A percentile compares a stretch with the other conserved stretches of the same genome.
Evolutionary conservation across 2,329 filamentous ascomycete genomes (phyloP).

Genomic region (Cladophialophora chaetospira): DNA sequence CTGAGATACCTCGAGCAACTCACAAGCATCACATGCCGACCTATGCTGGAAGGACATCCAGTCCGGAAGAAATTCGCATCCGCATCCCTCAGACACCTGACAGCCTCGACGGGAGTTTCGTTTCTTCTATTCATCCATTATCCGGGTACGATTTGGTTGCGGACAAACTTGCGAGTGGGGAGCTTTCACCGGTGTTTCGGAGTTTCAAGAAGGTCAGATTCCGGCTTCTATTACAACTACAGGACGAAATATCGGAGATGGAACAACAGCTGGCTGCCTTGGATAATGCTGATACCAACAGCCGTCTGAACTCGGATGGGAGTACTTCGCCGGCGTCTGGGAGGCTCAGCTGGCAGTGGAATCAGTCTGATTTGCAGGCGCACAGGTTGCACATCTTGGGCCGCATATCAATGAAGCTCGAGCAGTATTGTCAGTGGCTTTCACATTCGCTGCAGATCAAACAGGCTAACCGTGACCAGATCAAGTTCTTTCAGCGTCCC

Average conservation of each 20-base stretch:
- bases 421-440: conserved; percentile 60
- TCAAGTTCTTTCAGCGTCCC: conserved; percentile 34
- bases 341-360: conserved; percentile 48
- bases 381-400: conserved; percentile 57
- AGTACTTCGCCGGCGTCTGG: conserved; percentile 43
- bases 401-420: conserved; percentile 58
- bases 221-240: conserved; percentile 76
- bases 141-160: conserved; percentile 62
- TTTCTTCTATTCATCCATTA: not conserved
- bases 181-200: conserved; percentile 69
- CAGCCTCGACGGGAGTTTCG: conserved; percentile 3
- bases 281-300: conserved; percentile 53
- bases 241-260: conserved; percentile 79
- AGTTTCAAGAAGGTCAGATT: conserved; percentile 82
- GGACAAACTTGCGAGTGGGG: conserved; percentile 51
- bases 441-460: not conserved
- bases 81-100: conserved; percentile 1
- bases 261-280: conserved; percentile 74
- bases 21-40: conserved; percentile 6
- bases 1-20: conserved; percentile 23
- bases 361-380: conserved; percentile 56
- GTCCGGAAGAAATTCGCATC: conserved; percentile 11
- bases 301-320: conserved; percentile 38
- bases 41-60: conserved; percentile 9
- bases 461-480: conserved; percentile 25